Base-by-base conservation (phyloP, 148 eudicot species). In the Nyssa sinensis region DNA sequence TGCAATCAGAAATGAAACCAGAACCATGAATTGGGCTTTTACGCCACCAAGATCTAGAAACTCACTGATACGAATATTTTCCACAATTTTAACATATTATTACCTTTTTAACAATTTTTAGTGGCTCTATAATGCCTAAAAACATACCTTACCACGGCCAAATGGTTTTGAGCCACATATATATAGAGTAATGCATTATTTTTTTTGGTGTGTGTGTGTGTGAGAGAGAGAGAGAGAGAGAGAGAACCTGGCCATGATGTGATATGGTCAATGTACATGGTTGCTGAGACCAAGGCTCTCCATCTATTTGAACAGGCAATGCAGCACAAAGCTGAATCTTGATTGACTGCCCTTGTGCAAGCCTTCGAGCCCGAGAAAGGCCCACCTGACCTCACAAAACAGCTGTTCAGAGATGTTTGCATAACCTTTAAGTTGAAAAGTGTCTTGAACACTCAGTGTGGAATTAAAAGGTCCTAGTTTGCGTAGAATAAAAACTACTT, bases 281-380 rank as follows among this genome's bases (percentile, higher is more conserved):
- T 82, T 87, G 84, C 81, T 95, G 98, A 59, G 82, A 71, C 97
- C 97, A 95, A 35, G 98, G 98, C 78, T 95, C 97, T 70, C 98
- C 98, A 78, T 95, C 98, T 77, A 92, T 85, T 83, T 95, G 98
- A 74, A 95, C 96, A 68, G 98, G 98, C 41, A 95, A 76, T 66
- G 88, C 80, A 79, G 92, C 87, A 69, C 74, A 81, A 76, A 95
- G 87, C 74, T 90, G 97, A 71, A 95, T 95, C 86, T 90, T 95
- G 34, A 95, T 89, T 24, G 76, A 77, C 80, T 95, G 93, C 64
- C 98, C 98, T 82, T 95, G 98, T 74, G 97, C 98, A 77, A 95
- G 91, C 77, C 97, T 85, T 51, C 88, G 89, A 32, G 98, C 98
- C 73, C 94, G 86, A 64, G 98, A 89, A 63, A 95, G 94, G 57